Evolutionary conservation across 169 alveolate genomes (phyloP), one percentile per base, ranked within the genome.

Genomic region (Pseudocohnilembus persalinus): DNA sequence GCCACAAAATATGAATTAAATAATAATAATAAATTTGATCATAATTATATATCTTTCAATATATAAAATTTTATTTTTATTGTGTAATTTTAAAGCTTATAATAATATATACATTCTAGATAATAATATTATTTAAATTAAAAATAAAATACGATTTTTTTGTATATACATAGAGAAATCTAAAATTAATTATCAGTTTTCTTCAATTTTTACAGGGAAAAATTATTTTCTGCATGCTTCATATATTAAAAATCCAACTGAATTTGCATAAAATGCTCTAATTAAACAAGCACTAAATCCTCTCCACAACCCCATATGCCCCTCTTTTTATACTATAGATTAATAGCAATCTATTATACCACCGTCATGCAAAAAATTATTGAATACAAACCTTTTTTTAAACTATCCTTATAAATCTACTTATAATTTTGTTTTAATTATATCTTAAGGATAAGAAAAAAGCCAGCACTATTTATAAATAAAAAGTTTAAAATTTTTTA

Each of bases 231-330:
- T 85, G 27, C 93, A 88, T 30, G 63, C 82, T 84, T 94, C 97
- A 78, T 94, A 91, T 24, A 95, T 89, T 26, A 84, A 76, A 83
- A 94, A 94, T 89, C 94, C 94, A 63, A 92, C 87, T n/a, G 94
- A 88, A 85, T 94, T 92, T 6, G 95, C 95, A 68, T 79, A 81
- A 28, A 92, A 78, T 0, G 97, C 94, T 83, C 97, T 85, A 31
- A 91, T 63, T 4, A 88, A 16, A 64, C 96, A 92, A 11, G 96
- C 94, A 31, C 95, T 89, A 80, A 92, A 94, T 20, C 97, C 97
- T 81, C 80, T 88, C 96, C 96, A 94, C 32, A 94, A 92, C 1
- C 95, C 95, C 0, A 65, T 27, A 20, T 82, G 75, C 30, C 93
- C 94, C 27, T 88, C 93, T 29, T 76, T 28, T 32, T 73, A 75